phyloP scores from a whole-genome alignment of 2,329 filamentous ascomycete species.

The Davidsoniella eucalypti region DNA sequence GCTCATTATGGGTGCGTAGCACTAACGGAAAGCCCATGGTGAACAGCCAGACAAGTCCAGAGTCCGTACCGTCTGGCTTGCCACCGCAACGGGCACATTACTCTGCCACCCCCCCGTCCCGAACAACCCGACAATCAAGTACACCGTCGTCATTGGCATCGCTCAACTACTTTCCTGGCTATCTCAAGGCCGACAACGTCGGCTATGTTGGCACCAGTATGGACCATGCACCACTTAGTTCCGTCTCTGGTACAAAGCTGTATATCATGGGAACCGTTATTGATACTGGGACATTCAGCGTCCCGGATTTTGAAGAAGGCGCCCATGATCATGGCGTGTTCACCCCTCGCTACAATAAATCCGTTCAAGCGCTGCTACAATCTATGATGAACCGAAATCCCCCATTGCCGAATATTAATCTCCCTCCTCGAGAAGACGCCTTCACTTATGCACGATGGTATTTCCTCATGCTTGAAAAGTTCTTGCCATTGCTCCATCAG shows the following conservation, averaged over 20 bases:
- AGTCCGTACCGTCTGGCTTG: not conserved
- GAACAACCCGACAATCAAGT: slow-evolving; percentile 13
- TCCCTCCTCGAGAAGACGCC: slow-evolving; percentile 49
- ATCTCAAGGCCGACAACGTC: slow-evolving; percentile 45
- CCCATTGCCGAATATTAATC: slow-evolving; percentile 33
- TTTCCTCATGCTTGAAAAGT: slow-evolving; percentile 54
- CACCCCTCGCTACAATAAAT: slow-evolving; percentile 47
- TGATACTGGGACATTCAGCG: slow-evolving; percentile 58
- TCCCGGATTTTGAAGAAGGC: slow-evolving; percentile 45
- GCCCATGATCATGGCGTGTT: slow-evolving; percentile 13
- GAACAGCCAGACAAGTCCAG: not conserved
- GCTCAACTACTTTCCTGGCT: slow-evolving; percentile 24
- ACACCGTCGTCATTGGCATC: slow-evolving; percentile 16
- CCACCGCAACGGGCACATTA: slow-evolving; percentile 18
- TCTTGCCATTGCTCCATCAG: slow-evolving; percentile 61
- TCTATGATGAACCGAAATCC: slow-evolving; percentile 46
- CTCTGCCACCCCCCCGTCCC: slow-evolving; percentile 12
- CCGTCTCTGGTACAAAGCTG: slow-evolving; percentile 60
- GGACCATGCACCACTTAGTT: slow-evolving; percentile 49
- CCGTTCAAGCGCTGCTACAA: slow-evolving; percentile 52
- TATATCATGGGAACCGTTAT: slow-evolving; percentile 66
- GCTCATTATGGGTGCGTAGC: slow-evolving; percentile 3
- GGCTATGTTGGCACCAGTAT: slow-evolving; percentile 35
- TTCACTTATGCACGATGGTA: slow-evolving; percentile 60
- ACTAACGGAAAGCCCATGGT: not conserved